phyloP scores from a whole-genome alignment of 805 yeast genomes.

The Wickerhamiella cacticola region DNA sequence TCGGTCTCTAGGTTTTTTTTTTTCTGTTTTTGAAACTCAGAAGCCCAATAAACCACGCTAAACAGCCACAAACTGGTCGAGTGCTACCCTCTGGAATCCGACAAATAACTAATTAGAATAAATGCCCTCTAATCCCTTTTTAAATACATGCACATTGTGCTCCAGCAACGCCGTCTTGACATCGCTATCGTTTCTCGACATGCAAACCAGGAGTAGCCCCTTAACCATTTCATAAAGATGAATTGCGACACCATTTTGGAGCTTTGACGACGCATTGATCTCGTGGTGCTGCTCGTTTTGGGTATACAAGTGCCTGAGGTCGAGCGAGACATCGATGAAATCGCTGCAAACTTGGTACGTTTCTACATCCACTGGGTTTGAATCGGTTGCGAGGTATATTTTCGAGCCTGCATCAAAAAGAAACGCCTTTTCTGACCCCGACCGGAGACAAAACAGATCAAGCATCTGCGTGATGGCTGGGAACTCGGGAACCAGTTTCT shows the following conservation, averaged over 20 bases:
- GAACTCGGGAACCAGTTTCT: constrained; percentile 76
- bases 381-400: constrained; percentile 90
- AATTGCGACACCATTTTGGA: constrained; percentile 73
- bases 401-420: constrained; percentile 85
- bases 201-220: constrained; percentile 81
- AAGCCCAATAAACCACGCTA: not conserved
- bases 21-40: not conserved
- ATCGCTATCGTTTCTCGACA: constrained; percentile 56
- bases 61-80: no score
- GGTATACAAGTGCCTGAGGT: constrained; percentile 43
- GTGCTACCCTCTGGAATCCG: no score
- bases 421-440: constrained; percentile 85
- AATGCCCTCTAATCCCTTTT: constrained; percentile 41
- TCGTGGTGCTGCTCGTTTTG: constrained; percentile 8
- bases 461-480: constrained; percentile 80
- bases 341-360: constrained; percentile 96
- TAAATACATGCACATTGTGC: constrained; percentile 74
- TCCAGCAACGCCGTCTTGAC: constrained; percentile 58
- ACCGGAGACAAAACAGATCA: constrained; percentile 77
- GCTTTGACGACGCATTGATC: constrained; percentile 34
- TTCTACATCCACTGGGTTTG: constrained; percentile 89
- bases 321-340: constrained; percentile 88
- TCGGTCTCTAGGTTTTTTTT: not conserved
- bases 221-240: constrained; percentile 86
- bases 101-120: no score